phyloP scores from a whole-genome alignment of 768 basidiomycete genomes.

The Suillus weaverae region DNA sequence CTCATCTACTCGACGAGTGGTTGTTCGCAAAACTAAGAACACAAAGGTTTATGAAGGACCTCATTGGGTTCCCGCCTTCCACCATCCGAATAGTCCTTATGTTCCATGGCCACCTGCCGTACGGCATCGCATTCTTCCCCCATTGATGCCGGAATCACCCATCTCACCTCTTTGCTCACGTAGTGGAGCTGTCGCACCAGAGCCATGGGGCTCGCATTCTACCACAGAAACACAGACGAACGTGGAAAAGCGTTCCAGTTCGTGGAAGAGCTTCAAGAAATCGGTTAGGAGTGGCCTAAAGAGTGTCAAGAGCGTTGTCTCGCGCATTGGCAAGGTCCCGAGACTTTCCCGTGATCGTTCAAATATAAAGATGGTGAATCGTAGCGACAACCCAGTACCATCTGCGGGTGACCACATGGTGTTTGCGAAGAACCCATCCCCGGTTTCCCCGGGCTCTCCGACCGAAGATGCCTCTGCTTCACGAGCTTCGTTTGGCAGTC shows the following conservation, averaged over 20 bases:
- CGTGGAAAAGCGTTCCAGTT: constrained; percentile 19
- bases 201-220: constrained; percentile 35
- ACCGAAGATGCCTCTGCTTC: constrained; percentile 16
- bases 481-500: constrained; percentile 27
- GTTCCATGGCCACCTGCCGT: constrained; percentile 47
- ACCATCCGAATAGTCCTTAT: constrained; percentile 57
- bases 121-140: constrained; percentile 45
- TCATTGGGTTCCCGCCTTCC: constrained; percentile 38
- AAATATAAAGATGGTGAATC: not conserved
- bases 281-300: constrained; percentile 20
- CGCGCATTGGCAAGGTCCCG: constrained; percentile 17
- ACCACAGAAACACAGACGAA: constrained; percentile 21
- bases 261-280: constrained; percentile 36
- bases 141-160: constrained; percentile 36
- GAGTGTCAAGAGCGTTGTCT: constrained; percentile 23
- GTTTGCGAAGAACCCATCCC: constrained; percentile 10
- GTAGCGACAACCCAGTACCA: not conserved
- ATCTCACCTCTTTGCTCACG: constrained; percentile 37
- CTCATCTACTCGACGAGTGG: constrained; percentile 15
- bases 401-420: constrained; percentile 10
- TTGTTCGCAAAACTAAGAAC: constrained; percentile 17
- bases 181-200: constrained; percentile 42
- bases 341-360: constrained; percentile 7
- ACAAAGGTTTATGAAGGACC: constrained; percentile 29
- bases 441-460: constrained; percentile 6